Conservation (phyloP, 176 grass and related monocot species). For the Phragmites australis region DNA sequence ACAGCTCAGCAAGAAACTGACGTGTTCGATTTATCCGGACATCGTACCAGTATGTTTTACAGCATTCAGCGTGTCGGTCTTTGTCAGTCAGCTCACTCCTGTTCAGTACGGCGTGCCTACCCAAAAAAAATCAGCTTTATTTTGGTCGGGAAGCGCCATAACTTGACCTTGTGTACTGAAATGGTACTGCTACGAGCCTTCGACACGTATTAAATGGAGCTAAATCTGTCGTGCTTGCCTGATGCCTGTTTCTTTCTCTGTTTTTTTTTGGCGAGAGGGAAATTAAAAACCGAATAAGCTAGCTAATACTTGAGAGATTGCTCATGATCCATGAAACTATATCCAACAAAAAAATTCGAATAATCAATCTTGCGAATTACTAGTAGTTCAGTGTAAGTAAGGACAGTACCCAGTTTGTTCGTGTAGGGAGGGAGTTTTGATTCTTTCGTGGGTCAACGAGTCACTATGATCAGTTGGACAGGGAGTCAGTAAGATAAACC, state of each 20-base stretch:
- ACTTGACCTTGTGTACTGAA: background rate
- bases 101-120: background rate
- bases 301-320: background rate
- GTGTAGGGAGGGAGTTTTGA: too few species aligned
- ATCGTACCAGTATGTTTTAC: background rate
- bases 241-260: background rate
- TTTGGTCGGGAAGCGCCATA: background rate
- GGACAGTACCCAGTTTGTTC: background rate
- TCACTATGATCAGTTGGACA: background rate
- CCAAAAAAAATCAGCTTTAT: background rate
- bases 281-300: background rate
- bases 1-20: background rate
- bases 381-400: background rate
- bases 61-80: background rate
- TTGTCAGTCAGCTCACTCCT: background rate
- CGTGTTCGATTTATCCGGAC: background rate
- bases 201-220: background rate
- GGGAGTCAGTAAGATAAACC: background rate
- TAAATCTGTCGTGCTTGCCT: background rate
- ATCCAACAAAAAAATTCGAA: background rate
- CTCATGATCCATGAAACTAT: background rate
- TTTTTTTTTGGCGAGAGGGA: background rate
- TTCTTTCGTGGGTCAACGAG: constrained; percentile 1
- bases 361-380: background rate
- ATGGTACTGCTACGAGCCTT: background rate